Evolutionary conservation across 805 yeast genomes (phyloP), one percentile per base, ranked within the genome.

Genomic region (Zygoascus tannicola): DNA sequence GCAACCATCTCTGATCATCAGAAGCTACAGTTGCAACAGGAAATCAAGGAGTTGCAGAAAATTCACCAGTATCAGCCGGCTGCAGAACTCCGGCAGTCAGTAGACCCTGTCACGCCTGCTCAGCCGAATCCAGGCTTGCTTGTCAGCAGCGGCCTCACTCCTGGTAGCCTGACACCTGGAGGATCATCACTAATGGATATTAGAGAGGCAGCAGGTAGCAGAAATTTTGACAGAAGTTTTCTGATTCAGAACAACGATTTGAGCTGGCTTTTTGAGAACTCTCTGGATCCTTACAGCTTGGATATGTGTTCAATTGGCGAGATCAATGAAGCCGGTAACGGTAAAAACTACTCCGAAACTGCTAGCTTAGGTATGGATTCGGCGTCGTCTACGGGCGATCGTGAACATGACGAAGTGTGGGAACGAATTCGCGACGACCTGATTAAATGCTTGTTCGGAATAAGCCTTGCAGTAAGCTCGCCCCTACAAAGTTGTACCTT

Each of bases 21-120:
- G 30, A 18, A 47, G 53, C 40, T 35, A 41, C 12, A 35, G 38
- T 32, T 78, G 83, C 51, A 68, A 66, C 7, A 74, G 71, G 48
- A 54, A 52, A 5, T 76, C 77, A 52, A 69, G 69, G n/a, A 7
- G 16, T 33, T 12, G 16, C 18, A 33, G 36, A 10, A 10, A n/a
- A n/a, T n/a, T 12, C 36, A 8, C 8, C 36, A n/a, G 36, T 33
- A 8, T n/a, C n/a, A n/a, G n/a, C n/a, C n/a, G n/a, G n/a, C n/a
- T n/a, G n/a, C n/a, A n/a, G n/a, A n/a, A 15, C 16, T n/a, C 32
- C 32, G 12, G 32, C 12, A 28, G n/a, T 12, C 32, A 12, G 14
- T 28, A 28, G 12, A 28, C n/a, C 32, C n/a, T n/a, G 14, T 28
- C 32, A 12, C n/a, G 12, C 41, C 14, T 10, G 19, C 14, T 18